These are phyloP conservation scores for Alternaria arborescens DNA, from an alignment of 2,329 filamentous ascomycete species.

Conservation along the genomic window DNA sequence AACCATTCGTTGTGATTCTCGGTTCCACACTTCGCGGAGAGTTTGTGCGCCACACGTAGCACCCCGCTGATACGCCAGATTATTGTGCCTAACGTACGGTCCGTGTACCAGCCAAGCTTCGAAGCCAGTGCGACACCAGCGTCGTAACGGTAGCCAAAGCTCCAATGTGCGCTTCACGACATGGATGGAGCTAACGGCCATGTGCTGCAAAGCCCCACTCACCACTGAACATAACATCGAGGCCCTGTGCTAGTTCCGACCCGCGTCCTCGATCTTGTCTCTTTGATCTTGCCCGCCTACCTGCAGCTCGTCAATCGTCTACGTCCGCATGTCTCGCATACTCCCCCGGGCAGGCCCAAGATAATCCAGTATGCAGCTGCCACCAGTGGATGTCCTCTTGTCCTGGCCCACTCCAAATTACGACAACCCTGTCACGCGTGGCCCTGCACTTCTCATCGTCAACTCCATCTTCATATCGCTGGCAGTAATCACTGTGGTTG, in stretches of 20 bases:
- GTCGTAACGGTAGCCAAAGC: slow-evolving; percentile 5
- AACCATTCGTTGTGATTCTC: not conserved
- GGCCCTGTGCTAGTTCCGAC: not conserved
- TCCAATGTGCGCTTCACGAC: slow-evolving; percentile 1
- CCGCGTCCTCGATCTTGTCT: not conserved
- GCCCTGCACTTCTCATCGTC: slow-evolving; percentile 51
- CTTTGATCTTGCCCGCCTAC: not conserved
- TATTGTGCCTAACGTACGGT: slow-evolving; percentile 4
- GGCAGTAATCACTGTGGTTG: slow-evolving; percentile 45
- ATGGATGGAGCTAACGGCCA: slow-evolving; percentile 7
- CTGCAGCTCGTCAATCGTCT: not conserved
- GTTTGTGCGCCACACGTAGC: slow-evolving; percentile 2
- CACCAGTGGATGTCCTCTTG: slow-evolving; percentile 41
- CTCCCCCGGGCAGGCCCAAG: slow-evolving; percentile 6
- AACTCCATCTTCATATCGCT: slow-evolving; percentile 52
- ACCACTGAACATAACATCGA: slow-evolving; percentile 10
- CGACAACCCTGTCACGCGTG: slow-evolving; percentile 49
- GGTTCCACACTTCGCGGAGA: slow-evolving; percentile 1
- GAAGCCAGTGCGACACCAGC: slow-evolving; percentile 12
- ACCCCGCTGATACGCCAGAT: slow-evolving; percentile 10
- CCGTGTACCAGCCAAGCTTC: not conserved
- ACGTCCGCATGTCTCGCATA: slow-evolving; percentile 15
- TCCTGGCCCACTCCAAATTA: slow-evolving; percentile 55
- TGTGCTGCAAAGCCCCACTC: slow-evolving; percentile 3
- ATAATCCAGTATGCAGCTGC: slow-evolving; percentile 36